phyloP scores from a whole-genome alignment of 73 alveolate species.

The Paraurostyla sp. region DNA sequence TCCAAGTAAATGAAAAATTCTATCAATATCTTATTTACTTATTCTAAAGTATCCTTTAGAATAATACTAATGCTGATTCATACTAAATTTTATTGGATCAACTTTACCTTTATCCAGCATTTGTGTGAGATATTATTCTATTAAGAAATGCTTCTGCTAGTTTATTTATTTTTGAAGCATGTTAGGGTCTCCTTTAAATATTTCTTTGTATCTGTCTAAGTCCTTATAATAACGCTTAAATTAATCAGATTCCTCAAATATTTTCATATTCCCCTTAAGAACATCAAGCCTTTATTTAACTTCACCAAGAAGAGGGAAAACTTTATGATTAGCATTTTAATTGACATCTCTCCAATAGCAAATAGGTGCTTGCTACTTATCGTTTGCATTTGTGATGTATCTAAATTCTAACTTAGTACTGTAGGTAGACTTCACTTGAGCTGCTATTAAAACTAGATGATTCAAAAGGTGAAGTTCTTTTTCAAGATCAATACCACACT shows the following conservation, averaged over 20 bases:
- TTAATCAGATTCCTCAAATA: not conserved
- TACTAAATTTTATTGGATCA: not conserved
- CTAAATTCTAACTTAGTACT: not conserved
- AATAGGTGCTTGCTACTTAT: not conserved
- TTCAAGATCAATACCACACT: conserved; percentile 27
- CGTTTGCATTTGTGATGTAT: not conserved
- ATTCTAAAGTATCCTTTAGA: conserved; percentile 16
- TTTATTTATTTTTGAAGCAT: not conserved
- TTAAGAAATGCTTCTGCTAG: not conserved
- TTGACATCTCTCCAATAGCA: conserved; percentile 37
- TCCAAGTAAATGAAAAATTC: conserved; percentile 37
- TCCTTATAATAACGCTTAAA: conserved; percentile 7
- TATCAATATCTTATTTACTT: not conserved
- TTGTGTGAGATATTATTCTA: not conserved
- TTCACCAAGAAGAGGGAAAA: conserved; percentile 6
- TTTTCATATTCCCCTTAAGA: not conserved
- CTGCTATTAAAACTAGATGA: not conserved
- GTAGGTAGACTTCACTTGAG: not conserved
- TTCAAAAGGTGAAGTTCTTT: not conserved
- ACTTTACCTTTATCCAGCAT: conserved; percentile 1
- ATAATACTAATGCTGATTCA: not conserved
- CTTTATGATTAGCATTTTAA: not conserved
- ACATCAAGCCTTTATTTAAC: conserved; percentile 9
- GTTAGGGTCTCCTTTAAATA: conserved; percentile 3
- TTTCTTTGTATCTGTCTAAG: not conserved